Evolutionary conservation across 1,139 yeast genomes (phyloP), one percentile per base, ranked within the genome.

Genomic region (Sugiyamaella grinbergsii): DNA sequence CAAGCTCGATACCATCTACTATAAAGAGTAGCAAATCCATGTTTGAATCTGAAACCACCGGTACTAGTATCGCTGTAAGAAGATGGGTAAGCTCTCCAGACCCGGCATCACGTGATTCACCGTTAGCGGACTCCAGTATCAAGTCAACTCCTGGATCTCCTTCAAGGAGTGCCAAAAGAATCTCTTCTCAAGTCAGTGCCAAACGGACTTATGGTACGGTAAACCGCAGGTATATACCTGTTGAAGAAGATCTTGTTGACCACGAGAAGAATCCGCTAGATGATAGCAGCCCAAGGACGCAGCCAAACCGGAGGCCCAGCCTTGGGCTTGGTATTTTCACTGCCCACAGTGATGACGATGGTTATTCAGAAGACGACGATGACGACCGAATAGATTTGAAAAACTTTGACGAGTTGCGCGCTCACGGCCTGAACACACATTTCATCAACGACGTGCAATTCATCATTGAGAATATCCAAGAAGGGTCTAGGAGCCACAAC

Each of bases 341-440:
- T 10, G 36, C 20, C 31, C 20, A 28, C 2, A 19, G 18, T 2
- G 37, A 11, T 15, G 28, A 41, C 4, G 40, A 24, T 29, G 26
- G 6, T 13, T 7, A 29, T 29, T n/a, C 13, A n/a, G 50, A 43
- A 19, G 33, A 47, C 31, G 47, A 50, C 24, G 11, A n/a, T 2
- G 39, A 36, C 7, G 50, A 46, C 4, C 19, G 15, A 4, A 53
- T 44, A 5, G 52, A 52, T 24, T 50, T 50, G 20, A 37, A 45
- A 52, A 51, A n/a, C 18, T 57, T 63, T 29, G 64, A 67, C 18
- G 71, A 70, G 20, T 59, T 72, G n/a, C 62, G 72, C n/a, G 70
- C 69, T 15, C 67, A 68, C 40, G 76, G 76, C 1, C 62, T 60
- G n/a, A 66, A 63, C 47, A 60, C 70, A 2, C 66, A 68, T 36